Evolutionary conservation across 352 stramenopile species (phyloP).

Genomic region (Thraustotheca clavata): DNA sequence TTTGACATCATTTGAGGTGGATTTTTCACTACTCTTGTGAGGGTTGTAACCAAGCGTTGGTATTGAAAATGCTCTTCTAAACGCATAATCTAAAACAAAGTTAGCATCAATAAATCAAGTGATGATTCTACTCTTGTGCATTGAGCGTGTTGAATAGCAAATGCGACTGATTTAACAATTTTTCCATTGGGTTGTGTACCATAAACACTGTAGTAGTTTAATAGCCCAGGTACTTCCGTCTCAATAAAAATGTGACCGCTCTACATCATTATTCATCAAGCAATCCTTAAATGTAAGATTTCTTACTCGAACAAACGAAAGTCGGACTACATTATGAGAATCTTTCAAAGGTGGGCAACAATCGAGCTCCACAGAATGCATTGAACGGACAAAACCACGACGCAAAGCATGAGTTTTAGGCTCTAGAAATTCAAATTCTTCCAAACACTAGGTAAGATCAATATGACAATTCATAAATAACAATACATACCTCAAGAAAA

Average conservation of each 20-base stretch:
- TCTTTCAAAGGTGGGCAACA: constrained; percentile 54
- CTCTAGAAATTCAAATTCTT: constrained; percentile 56
- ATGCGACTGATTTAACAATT: not conserved
- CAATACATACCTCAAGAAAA: constrained; percentile 34
- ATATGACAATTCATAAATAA: not conserved
- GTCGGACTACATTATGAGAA: constrained; percentile 53
- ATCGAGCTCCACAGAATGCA: constrained; percentile 71
- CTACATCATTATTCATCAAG: not conserved
- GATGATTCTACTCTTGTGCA: constrained; percentile 1
- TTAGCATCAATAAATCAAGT: not conserved
- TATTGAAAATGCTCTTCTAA: constrained; percentile 4
- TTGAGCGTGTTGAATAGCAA: not conserved
- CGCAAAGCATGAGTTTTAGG: constrained; percentile 47
- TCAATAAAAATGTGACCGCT: constrained; percentile 8
- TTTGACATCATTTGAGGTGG: not conserved
- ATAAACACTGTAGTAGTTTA: constrained; percentile 11
- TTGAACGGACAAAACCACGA: constrained; percentile 63
- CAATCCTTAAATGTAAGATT: not conserved
- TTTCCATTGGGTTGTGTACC: constrained; percentile 4
- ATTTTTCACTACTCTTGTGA: not conserved
- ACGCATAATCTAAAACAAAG: not conserved
- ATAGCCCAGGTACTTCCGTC: constrained; percentile 8
- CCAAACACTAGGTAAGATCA: constrained; percentile 51
- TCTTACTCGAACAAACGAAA: not conserved
- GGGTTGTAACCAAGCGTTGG: not conserved